Conservation (phyloP, 805 yeast species). For the Candida boidinii region DNA sequence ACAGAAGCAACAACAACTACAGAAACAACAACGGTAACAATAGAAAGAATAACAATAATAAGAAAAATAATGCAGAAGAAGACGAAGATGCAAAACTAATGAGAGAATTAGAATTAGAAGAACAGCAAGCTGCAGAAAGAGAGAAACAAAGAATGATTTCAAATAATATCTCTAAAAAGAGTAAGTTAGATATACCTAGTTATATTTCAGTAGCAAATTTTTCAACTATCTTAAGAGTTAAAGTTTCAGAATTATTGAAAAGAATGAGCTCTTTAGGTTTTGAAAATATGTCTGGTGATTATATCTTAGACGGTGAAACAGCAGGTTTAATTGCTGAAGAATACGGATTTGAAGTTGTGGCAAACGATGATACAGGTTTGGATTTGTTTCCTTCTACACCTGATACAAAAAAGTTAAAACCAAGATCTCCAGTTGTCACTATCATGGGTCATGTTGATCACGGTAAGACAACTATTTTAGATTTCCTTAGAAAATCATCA, state of each 20-base stretch:
- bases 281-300: constrained; percentile 60
- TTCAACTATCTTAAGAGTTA: constrained; percentile 60
- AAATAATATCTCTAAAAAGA: constrained; percentile 6
- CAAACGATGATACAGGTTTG: constrained; percentile 49
- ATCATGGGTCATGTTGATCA: constrained; percentile 99
- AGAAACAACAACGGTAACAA: no score
- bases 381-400: constrained; percentile 52
- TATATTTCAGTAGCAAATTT: constrained; percentile 74
- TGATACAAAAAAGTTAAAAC: constrained; percentile 36
- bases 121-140: constrained; percentile 4
- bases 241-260: constrained; percentile 49
- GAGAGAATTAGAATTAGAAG: neutral
- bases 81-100: no score
- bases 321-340: constrained; percentile 86
- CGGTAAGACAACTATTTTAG: constrained; percentile 93
- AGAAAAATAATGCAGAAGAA: neutral
- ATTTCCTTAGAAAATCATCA: constrained; percentile 74
- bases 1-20: no score
- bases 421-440: constrained; percentile 90
- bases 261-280: constrained; percentile 67
- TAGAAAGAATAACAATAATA: neutral
- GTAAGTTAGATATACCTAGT: constrained; percentile 48
- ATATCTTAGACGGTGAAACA: constrained; percentile 77
- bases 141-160: no score
- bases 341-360: constrained; percentile 59